Percentiles rank a stretch among this genome's conserved stretches.
Evolutionary conservation across 768 basidiomycete genomes (phyloP).

Genomic region (Chiua virens): DNA sequence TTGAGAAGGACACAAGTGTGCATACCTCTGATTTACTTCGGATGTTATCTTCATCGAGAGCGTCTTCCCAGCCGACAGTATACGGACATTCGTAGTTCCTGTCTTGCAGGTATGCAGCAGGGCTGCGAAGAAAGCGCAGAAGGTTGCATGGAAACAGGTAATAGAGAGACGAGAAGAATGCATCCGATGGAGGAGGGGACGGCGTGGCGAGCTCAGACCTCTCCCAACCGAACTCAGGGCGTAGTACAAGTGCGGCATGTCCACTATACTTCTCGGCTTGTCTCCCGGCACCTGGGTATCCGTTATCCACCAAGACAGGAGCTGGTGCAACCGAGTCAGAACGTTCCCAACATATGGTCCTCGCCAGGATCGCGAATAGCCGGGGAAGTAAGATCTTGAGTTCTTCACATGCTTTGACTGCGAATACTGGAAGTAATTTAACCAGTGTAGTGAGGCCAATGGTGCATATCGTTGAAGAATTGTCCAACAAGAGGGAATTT

Average conservation of each 20-base stretch:
- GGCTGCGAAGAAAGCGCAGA: conserved; percentile 72
- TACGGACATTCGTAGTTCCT: conserved; percentile 57
- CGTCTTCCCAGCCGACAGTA: conserved; percentile 67
- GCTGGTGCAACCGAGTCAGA: conserved; percentile 33
- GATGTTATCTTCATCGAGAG: conserved; percentile 67
- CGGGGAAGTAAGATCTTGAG: conserved; percentile 63
- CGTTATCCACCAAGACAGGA: conserved; percentile 37
- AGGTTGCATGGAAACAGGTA: conserved; percentile 91
- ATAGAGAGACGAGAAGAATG: conserved; percentile 78
- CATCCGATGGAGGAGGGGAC: conserved; percentile 57
- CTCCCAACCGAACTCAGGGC: conserved; percentile 66
- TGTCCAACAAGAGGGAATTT: conserved; percentile 68
- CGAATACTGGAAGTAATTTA: conserved; percentile 74
- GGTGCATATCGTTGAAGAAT: conserved; percentile 68
- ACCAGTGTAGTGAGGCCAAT: conserved; percentile 62
- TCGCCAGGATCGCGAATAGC: conserved; percentile 65
- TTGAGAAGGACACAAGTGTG: background rate
- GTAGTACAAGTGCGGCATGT: conserved; percentile 41
- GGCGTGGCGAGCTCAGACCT: conserved; percentile 61
- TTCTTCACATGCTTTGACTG: conserved; percentile 55
- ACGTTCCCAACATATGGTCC: conserved; percentile 73
- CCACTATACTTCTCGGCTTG: conserved; percentile 31
- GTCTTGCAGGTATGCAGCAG: conserved; percentile 60
- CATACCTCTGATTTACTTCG: conserved; percentile 71
- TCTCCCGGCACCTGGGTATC: background rate